A percentile compares a stretch with the other conserved stretches of the same genome.
These are phyloP conservation scores for Astrephomene gubernaculifera DNA, from an alignment of 139 green algal species.

Conservation along the genomic window DNA sequence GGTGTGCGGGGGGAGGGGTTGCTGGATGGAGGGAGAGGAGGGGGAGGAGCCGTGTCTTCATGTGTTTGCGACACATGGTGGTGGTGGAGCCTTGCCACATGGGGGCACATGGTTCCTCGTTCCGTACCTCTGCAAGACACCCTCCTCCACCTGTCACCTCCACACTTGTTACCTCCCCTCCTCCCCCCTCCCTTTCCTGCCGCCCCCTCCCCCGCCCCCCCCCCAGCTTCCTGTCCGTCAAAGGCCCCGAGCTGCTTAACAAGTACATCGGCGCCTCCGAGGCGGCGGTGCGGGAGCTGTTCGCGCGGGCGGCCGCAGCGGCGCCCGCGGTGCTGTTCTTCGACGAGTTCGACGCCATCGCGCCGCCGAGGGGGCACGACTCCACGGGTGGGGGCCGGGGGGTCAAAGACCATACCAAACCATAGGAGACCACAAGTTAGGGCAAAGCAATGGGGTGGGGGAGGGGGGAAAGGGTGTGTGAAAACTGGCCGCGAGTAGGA, in stretches of 20 bases:
- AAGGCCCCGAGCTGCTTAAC: slow-evolving; percentile 98
- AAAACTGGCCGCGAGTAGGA: no score
- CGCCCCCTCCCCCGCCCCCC: not conserved
- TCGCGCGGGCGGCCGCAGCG: slow-evolving; percentile 84
- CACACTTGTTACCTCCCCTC: no score
- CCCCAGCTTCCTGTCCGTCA: slow-evolving; percentile 59
- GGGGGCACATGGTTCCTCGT: no score
- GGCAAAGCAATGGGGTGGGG: no score
- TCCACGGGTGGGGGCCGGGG: slow-evolving; percentile 84
- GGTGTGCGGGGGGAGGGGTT: not conserved
- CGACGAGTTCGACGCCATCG: slow-evolving; percentile 99
- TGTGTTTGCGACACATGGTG: no score
- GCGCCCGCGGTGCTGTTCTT: slow-evolving; percentile 99
- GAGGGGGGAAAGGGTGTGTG: no score
- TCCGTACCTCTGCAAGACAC: no score
- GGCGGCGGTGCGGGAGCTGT: slow-evolving; percentile 91
- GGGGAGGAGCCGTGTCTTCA: no score
- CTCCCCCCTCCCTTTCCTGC: not conserved
- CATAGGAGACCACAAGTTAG: no score
- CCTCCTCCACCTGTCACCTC: no score
- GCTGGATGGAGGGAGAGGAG: not conserved
- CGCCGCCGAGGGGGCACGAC: slow-evolving; percentile 92
- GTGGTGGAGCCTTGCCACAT: no score
- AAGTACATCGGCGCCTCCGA: slow-evolving; percentile 99
- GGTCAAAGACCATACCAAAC: no score